These are phyloP conservation scores for Termitomyces heimii DNA, from an alignment of 768 basidiomycete genomes.

Conservation along the genomic window DNA sequence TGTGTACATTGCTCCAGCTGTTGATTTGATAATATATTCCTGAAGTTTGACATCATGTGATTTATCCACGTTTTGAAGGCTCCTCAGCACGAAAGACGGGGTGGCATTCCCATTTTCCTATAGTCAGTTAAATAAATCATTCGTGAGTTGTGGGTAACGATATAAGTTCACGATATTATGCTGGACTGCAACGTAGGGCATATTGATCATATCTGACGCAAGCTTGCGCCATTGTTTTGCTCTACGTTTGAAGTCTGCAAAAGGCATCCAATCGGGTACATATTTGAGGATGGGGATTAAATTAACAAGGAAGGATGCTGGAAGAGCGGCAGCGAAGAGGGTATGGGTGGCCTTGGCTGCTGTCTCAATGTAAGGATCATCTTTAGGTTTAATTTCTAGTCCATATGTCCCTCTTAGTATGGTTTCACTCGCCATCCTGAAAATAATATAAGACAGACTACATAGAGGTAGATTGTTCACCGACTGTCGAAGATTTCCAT, in stretches of 20 bases:
- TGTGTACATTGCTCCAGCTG: too few species aligned
- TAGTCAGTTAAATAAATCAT: too few species aligned
- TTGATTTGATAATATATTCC: too few species aligned
- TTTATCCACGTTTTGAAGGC: too few species aligned
- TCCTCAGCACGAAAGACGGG: too few species aligned
- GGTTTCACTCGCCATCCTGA: constrained; percentile 17
- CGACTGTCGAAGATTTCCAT: constrained; percentile 8
- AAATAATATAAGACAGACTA: background rate
- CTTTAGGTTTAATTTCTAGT: constrained; percentile 18
- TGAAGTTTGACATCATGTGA: too few species aligned
- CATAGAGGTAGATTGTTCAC: background rate
- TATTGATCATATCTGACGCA: constrained; percentile 14
- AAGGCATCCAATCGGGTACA: constrained; percentile 30
- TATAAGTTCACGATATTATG: constrained; percentile 14
- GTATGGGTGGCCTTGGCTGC: constrained; percentile 24
- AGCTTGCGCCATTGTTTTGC: constrained; percentile 21
- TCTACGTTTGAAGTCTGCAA: constrained; percentile 26
- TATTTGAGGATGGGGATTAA: constrained; percentile 22
- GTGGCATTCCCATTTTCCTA: too few species aligned
- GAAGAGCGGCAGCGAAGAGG: constrained; percentile 19
- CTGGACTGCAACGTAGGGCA: constrained; percentile 17
- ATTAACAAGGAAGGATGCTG: constrained; percentile 28
- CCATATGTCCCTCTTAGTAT: constrained; percentile 30
- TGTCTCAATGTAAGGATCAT: constrained; percentile 28
- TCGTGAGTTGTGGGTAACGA: too few species aligned